A percentile compares a stretch with the other conserved stretches of the same genome.
Evolutionary conservation across 2,329 filamentous ascomycete species (phyloP).

Genomic region (Aspergillus pseudoviridinutans): DNA sequence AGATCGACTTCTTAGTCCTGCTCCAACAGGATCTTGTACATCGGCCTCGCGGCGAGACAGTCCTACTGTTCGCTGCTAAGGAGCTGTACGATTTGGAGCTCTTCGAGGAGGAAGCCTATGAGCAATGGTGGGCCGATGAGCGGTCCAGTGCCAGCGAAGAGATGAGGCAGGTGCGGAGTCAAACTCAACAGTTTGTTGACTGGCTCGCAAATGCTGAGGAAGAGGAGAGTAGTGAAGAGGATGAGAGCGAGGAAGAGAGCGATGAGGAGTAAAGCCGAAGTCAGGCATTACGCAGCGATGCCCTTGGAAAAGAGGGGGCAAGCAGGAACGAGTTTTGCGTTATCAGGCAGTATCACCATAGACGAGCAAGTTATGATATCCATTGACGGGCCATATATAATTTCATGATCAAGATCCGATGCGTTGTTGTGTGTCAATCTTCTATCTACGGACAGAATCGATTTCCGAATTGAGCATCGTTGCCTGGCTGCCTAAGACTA

Average conservation of each 20-base stretch:
- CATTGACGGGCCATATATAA: not conserved
- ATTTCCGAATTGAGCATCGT: not conserved
- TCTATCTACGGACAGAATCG: not conserved
- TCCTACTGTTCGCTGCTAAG: conserved; percentile 76
- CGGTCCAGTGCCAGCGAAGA: conserved; percentile 63
- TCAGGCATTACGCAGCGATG: not conserved
- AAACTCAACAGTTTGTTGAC: conserved; percentile 75
- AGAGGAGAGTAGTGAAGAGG: conserved; percentile 63
- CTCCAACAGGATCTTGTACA: conserved; percentile 75
- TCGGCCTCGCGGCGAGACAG: conserved; percentile 58
- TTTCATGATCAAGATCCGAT: not conserved
- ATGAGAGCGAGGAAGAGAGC: conserved; percentile 37
- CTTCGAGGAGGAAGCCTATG: conserved; percentile 81
- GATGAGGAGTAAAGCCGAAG: conserved; percentile 15
- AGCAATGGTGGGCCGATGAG: conserved; percentile 82
- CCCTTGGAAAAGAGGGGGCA: not conserved
- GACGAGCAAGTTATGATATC: not conserved
- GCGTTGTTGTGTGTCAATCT: not conserved
- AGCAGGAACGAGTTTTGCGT: not conserved
- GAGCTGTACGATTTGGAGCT: conserved; percentile 81
- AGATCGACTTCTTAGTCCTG: conserved; percentile 78
- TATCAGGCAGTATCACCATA: not conserved
- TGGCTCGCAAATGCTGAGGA: conserved; percentile 76
- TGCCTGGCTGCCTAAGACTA: not conserved
- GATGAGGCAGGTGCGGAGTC: conserved; percentile 66